phyloP scores from a whole-genome alignment of 169 alveolate genomes.

The Amoebophrya sp. region DNA sequence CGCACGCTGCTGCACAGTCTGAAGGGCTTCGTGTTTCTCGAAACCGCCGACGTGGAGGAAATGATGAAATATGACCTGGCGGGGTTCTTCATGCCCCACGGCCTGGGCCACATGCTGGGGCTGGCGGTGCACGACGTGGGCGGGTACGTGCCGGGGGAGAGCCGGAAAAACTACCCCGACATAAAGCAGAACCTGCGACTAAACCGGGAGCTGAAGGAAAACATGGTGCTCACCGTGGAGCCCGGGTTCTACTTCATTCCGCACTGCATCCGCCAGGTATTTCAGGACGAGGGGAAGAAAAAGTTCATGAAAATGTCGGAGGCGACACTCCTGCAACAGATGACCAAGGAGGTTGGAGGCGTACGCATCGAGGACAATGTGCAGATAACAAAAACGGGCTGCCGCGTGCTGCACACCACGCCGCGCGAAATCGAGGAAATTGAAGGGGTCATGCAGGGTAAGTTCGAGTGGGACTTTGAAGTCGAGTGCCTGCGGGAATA shows the following conservation, averaged over 20 bases:
- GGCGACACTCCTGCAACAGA: constrained; percentile 51
- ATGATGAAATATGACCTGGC: constrained; percentile 58
- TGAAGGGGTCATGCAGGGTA: constrained; percentile 32
- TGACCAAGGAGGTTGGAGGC: constrained; percentile 60
- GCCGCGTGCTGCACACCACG: constrained; percentile 54
- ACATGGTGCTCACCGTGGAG: constrained; percentile 67
- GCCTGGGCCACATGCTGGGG: constrained; percentile 80
- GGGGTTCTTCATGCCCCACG: constrained; percentile 72
- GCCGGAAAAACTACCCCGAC: constrained; percentile 17
- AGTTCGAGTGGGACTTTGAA: constrained; percentile 16
- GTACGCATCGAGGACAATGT: constrained; percentile 78
- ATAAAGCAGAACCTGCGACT: constrained; percentile 50
- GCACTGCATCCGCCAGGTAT: constrained; percentile 56
- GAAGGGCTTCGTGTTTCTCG: constrained; percentile 31
- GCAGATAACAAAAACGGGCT: constrained; percentile 59
- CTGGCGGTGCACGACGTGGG: constrained; percentile 76
- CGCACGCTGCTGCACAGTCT: constrained; percentile 58
- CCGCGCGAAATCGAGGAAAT: constrained; percentile 57
- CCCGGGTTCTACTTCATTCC: constrained; percentile 73
- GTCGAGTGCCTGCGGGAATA: not conserved
- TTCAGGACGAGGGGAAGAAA: constrained; percentile 41
- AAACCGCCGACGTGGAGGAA: not conserved
- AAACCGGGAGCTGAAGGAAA: constrained; percentile 59
- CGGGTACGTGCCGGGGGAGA: constrained; percentile 60
- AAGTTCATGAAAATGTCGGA: constrained; percentile 49